Evolutionary conservation across 78 protist genomes (phyloP).

Genomic region (Chrysochromulina parva): DNA sequence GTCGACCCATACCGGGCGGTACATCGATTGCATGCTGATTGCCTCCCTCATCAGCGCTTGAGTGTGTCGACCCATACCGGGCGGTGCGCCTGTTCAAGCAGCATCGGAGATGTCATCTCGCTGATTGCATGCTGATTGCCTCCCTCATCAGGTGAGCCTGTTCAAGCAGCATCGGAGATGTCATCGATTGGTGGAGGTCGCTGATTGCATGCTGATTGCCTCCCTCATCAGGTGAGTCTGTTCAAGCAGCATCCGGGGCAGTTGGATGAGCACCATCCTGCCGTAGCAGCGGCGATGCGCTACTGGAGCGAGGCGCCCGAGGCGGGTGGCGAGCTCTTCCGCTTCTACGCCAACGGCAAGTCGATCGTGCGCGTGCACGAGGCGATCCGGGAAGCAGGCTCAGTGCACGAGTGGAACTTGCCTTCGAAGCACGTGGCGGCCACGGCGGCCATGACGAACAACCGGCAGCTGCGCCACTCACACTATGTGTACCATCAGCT

Average conservation of each 20-base stretch:
- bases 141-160: background rate
- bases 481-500: background rate
- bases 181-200: no score
- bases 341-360: constrained; percentile 17
- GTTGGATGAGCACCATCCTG: no score
- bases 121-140: no score
- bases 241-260: no score
- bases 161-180: no score
- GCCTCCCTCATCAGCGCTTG: background rate
- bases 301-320: background rate
- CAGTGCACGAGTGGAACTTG: background rate
- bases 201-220: no score
- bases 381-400: background rate
- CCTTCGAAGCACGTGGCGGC: background rate
- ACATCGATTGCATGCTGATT: no score
- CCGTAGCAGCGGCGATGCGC: background rate
- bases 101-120: background rate
- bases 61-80: background rate
- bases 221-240: background rate
- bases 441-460: background rate
- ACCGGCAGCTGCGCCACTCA: background rate
- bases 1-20: background rate
- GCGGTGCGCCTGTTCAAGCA: background rate
- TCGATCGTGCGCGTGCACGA: background rate
- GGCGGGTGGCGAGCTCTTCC: background rate